Evolutionary conservation across 1,284 basidiomycete species (phyloP).

Genomic region (Mycosarcoma maydis): DNA sequence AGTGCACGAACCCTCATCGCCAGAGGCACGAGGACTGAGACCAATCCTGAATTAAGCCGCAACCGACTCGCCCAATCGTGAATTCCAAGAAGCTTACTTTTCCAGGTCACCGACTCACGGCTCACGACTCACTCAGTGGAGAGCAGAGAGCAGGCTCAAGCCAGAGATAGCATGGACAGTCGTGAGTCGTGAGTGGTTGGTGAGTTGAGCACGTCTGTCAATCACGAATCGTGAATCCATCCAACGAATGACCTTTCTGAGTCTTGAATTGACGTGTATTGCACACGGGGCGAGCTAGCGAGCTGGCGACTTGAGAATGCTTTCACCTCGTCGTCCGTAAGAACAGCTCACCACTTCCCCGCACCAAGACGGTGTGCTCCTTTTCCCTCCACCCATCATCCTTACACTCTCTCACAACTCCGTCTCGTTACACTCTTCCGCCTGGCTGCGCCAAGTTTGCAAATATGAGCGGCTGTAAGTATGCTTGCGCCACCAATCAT

Average conservation of each 20-base stretch:
- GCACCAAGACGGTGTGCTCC: no score
- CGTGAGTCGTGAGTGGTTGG: no score
- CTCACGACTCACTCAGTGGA: no score
- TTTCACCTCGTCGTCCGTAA: no score
- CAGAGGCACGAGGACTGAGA: no score
- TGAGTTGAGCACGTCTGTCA: not conserved
- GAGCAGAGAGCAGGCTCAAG: conserved; percentile 5
- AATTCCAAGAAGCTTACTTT: conserved; percentile 10
- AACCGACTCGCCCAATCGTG: no score
- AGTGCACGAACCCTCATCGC: no score
- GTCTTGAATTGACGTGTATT: conserved; percentile 5
- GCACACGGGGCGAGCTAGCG: not conserved
- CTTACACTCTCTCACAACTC: conserved; percentile 2
- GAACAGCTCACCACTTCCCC: conserved; percentile 18
- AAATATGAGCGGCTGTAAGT: conserved; percentile 50
- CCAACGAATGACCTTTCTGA: conserved; percentile 4
- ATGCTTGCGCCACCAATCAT: not conserved
- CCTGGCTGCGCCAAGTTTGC: conserved; percentile 34
- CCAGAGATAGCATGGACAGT: not conserved
- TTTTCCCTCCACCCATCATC: conserved; percentile 5
- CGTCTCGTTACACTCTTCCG: not conserved
- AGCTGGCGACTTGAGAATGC: no score
- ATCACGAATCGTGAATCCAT: no score
- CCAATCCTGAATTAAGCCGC: no score
- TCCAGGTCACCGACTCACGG: conserved; percentile 35